Conservation (phyloP, 2,329 filamentous ascomycete genomes). For the Diaporthe humulicola region DNA sequence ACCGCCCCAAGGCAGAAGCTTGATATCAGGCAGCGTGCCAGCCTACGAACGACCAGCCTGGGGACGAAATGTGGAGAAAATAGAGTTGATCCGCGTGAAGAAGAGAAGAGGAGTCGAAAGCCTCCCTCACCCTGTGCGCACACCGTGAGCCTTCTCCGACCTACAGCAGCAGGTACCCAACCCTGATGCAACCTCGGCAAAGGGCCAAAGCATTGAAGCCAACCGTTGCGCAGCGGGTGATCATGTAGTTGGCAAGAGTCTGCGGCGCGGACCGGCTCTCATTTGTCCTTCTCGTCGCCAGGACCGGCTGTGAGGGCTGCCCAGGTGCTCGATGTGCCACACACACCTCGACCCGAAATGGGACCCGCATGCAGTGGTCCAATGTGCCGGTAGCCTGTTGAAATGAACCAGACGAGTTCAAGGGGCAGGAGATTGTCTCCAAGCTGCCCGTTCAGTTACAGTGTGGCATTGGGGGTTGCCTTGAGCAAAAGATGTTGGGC, state of each 20-base stretch:
- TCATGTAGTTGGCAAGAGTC: conserved; percentile 9
- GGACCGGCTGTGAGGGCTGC: background rate
- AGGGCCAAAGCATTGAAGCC: conserved; percentile 16
- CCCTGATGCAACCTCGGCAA: conserved; percentile 10
- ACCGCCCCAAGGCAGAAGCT: conserved; percentile 25
- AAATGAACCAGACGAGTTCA: background rate
- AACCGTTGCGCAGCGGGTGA: conserved; percentile 14
- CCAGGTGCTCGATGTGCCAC: conserved; percentile 4
- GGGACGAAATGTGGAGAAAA: background rate
- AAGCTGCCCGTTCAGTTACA: background rate
- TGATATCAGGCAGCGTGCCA: conserved; percentile 10
- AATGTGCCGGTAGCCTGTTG: conserved; percentile 30
- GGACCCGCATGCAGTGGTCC: conserved; percentile 14
- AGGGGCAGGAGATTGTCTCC: background rate
- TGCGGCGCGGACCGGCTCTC: background rate
- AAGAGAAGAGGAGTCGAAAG: background rate
- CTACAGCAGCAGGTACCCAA: conserved; percentile 1
- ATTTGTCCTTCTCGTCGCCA: background rate
- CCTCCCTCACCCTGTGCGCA: background rate
- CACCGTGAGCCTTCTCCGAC: conserved; percentile 4
- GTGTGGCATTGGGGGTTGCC: background rate
- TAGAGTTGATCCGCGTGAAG: no score
- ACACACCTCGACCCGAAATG: background rate
- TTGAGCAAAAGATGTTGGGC: no score
- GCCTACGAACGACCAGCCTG: background rate